Evolutionary conservation across 179 eudicot genomes (phyloP), one percentile per base, ranked within the genome.

Genomic region (Beta lomatogona): DNA sequence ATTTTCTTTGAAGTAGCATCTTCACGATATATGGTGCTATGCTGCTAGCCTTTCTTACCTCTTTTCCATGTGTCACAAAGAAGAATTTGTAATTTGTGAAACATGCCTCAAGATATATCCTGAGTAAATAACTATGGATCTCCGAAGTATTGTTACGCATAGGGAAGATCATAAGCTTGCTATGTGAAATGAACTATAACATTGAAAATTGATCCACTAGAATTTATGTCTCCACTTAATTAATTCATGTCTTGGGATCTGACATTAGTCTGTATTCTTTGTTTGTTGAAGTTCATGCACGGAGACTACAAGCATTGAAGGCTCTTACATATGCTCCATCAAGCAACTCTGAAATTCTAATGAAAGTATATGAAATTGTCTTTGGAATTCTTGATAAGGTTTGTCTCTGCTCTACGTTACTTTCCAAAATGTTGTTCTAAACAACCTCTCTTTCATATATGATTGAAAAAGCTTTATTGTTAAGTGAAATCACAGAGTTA

Each of bases 291-390:
- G 98, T 97, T 90, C 99, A 97, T 90, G 90, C 99, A 6, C 91
- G 98, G 80, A 92, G 99, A 82, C 76, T 97, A 63, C 98, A 94
- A 87, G 99, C 99, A 41, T 82, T 97, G 88, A 97, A 97, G 93
- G 99, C 99, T 87, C 97, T 97, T 70, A 92, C 97, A 6, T 97
- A 91, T 88, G 94, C 97, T 82, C 92, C 99, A 85, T 90, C 99
- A 76, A 92, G 91, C 86, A 90, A 82, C 91, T 89, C 97, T 52
- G 98, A 94, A 78, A 92, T 97, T 81, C 90, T 94, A 71, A 77
- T 88, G 83, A 94, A 86, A 81, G 88, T 97, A 75, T 97, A 93
- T 65, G 97, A 94, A 84, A 94, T 97, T 80, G 99, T 97, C 73
- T 97, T 97, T 78, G 91, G 91, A 75, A 91, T 97, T 82, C 93